phyloP scores from a whole-genome alignment of 116 monocot genomes.

The Cymodocea nodosa region DNA sequence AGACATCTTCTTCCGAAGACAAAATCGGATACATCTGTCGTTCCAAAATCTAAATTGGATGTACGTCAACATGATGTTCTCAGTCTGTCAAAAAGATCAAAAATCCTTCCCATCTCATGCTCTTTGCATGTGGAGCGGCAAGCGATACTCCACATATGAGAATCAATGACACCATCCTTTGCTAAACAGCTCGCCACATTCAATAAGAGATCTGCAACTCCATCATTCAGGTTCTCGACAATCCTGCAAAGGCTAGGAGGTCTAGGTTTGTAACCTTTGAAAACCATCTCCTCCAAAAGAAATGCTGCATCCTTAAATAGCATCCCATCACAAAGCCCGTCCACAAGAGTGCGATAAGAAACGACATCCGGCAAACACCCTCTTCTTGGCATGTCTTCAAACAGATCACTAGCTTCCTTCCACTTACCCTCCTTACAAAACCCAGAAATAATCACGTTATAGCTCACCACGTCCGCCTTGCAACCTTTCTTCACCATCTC shows the following conservation, averaged over 20 bases:
- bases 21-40: too few relatives aligned
- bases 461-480: slow-evolving; percentile 51
- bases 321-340: slow-evolving; percentile 32
- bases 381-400: slow-evolving; percentile 84
- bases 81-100: neutral
- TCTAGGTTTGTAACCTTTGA: slow-evolving; percentile 40
- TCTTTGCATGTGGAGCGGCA: neutral
- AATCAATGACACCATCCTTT: neutral
- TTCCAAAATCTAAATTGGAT: too few relatives aligned
- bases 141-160: neutral
- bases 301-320: slow-evolving; percentile 18
- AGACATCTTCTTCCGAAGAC: too few relatives aligned
- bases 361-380: slow-evolving; percentile 57
- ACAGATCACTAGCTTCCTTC: slow-evolving; percentile 47
- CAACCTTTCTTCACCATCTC: slow-evolving; percentile 48
- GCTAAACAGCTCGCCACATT: neutral
- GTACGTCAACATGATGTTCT: neutral
- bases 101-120: neutral
- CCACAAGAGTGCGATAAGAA: slow-evolving; percentile 38
- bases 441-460: slow-evolving; percentile 49
- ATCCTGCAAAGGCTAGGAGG: slow-evolving; percentile 20
- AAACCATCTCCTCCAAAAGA: slow-evolving; percentile 64
- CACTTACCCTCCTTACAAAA: slow-evolving; percentile 35
- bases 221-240: slow-evolving; percentile 20
- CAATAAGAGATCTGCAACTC: neutral